Evolutionary conservation across 106 monocot species (phyloP).

Genomic region (Phalaenopsis equestris): DNA sequence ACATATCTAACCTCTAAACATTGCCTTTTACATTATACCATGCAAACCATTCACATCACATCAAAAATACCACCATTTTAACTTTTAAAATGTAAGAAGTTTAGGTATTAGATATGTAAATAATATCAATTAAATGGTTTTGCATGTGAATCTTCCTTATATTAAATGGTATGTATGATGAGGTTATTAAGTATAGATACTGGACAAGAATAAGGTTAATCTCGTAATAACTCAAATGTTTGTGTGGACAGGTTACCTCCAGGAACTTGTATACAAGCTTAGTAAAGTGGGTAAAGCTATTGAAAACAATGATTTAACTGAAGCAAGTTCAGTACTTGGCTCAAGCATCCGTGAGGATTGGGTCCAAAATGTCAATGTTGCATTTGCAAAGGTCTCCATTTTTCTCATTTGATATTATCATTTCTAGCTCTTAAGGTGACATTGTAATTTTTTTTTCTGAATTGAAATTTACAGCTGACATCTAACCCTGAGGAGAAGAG

Average conservation of each 20-base stretch:
- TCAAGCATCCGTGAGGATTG: conserved; percentile 36
- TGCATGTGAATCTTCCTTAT: too few species aligned
- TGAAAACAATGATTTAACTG: conserved; percentile 62
- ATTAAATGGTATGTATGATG: too few species aligned
- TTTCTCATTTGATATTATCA: neutral
- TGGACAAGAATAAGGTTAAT: too few species aligned
- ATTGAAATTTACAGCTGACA: conserved; percentile 42
- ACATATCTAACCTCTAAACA: too few species aligned
- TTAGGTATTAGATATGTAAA: too few species aligned
- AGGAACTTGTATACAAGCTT: conserved; percentile 84
- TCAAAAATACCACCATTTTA: too few species aligned
- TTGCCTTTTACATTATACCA: too few species aligned
- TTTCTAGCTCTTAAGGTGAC: neutral
- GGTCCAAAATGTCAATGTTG: conserved; percentile 62
- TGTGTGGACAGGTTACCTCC: conserved; percentile 60
- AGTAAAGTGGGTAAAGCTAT: conserved; percentile 89
- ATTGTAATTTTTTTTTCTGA: neutral
- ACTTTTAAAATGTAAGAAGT: too few species aligned
- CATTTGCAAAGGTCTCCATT: conserved; percentile 63
- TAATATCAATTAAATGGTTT: too few species aligned
- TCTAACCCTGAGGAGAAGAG: conserved; percentile 65
- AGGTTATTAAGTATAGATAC: too few species aligned
- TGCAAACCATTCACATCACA: too few species aligned
- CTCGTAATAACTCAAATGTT: neutral
- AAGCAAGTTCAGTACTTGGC: conserved; percentile 60